phyloP scores from a whole-genome alignment of 306 rosid genomes.

The Vachellia pachyceras region DNA sequence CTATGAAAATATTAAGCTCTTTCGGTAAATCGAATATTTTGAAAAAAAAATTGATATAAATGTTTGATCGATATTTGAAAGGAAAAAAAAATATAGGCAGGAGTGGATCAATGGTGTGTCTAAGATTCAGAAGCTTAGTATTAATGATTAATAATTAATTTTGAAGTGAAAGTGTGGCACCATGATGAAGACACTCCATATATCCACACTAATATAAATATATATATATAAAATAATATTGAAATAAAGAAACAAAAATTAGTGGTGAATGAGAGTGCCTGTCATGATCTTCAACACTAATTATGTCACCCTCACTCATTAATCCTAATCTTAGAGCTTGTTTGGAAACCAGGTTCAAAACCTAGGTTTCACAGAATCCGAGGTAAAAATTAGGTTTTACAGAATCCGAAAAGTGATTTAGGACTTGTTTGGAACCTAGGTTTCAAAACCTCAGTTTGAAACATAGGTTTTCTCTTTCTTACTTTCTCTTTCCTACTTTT shows the following conservation, averaged over 20 bases:
- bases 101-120: no score
- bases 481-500: no score
- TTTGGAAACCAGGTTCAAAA: no score
- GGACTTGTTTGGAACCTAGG: no score
- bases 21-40: no score
- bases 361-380: no score
- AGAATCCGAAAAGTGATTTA: no score
- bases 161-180: slow-evolving; percentile 36
- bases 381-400: no score
- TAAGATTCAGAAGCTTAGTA: neutral
- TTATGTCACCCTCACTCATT: slow-evolving; percentile 50
- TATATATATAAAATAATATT: neutral
- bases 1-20: no score
- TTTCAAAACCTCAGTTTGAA: no score
- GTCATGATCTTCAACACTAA: slow-evolving; percentile 43
- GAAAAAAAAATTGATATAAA: neutral
- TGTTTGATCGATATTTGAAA: neutral
- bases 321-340: slow-evolving; percentile 36
- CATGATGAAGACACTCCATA: slow-evolving; percentile 36
- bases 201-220: neutral
- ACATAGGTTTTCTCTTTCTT: no score
- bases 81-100: no score
- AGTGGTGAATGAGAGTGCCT: slow-evolving; percentile 23
- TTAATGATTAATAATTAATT: slow-evolving; percentile 22
- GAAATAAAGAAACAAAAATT: neutral